phyloP scores from a whole-genome alignment of 345 rosid genomes.

The Hibiscus mutabilis region DNA sequence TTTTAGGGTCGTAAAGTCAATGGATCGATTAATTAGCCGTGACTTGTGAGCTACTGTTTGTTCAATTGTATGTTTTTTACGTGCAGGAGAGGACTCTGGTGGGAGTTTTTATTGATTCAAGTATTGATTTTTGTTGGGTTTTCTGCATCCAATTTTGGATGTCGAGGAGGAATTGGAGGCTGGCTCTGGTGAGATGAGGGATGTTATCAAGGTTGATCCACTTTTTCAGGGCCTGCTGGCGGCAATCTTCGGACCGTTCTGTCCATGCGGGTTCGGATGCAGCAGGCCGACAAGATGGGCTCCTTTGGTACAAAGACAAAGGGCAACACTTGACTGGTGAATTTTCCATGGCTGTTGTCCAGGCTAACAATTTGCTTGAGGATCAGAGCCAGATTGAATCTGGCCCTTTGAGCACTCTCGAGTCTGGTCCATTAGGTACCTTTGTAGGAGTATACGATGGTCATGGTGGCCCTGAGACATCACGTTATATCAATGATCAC shows the following conservation, averaged over 20 bases:
- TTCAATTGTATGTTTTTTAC: constrained; percentile 2
- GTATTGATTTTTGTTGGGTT: not conserved
- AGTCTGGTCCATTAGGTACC: constrained; percentile 81
- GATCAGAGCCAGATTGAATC: constrained; percentile 97
- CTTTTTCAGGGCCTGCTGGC: constrained; percentile 75
- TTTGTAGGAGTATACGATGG: constrained; percentile 91
- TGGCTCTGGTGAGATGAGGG: constrained; percentile 87
- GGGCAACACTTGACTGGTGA: constrained; percentile 89
- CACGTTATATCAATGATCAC: constrained; percentile 77
- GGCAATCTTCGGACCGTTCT: constrained; percentile 48
- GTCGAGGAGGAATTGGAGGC: constrained; percentile 43
- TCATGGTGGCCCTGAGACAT: constrained; percentile 95
- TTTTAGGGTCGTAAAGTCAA: not conserved
- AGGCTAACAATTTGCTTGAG: constrained; percentile 85
- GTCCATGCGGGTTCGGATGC: constrained; percentile 50
- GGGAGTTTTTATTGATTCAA: not conserved
- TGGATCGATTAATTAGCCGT: not conserved
- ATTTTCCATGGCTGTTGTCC: constrained; percentile 95
- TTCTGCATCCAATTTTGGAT: constrained; percentile 40
- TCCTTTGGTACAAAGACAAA: constrained; percentile 88
- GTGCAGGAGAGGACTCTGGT: constrained; percentile 23
- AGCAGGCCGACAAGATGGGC: constrained; percentile 79
- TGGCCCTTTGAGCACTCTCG: constrained; percentile 71
- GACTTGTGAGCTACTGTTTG: not conserved
- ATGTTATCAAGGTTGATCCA: constrained; percentile 87